Evolutionary conservation across 495 filamentous ascomycete species (phyloP).

Genomic region (Penicillium dipodomyicola): DNA sequence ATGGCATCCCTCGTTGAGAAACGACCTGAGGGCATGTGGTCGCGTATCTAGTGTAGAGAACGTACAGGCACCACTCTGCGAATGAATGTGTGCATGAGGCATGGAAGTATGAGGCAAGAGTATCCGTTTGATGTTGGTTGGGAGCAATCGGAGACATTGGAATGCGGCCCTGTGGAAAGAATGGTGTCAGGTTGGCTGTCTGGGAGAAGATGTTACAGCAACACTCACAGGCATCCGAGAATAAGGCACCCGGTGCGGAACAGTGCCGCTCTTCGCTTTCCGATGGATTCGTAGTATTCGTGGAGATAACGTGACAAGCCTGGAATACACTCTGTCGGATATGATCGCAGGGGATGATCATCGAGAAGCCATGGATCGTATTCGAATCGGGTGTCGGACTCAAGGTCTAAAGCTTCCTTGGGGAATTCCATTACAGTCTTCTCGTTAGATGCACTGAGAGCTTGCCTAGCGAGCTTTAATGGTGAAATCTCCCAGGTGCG

Average conservation of each 20-base stretch:
- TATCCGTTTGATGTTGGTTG: not conserved
- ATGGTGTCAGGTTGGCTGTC: not conserved
- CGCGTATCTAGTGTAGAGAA: constrained; percentile 23
- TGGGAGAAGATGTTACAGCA: not conserved
- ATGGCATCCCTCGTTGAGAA: constrained; percentile 21
- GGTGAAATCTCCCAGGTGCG: not conserved
- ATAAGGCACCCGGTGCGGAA: constrained; percentile 29
- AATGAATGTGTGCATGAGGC: not conserved
- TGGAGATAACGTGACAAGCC: constrained; percentile 21
- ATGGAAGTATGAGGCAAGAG: constrained; percentile 2
- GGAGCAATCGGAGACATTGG: constrained; percentile 17
- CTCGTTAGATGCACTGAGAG: not conserved
- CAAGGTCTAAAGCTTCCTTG: constrained; percentile 14
- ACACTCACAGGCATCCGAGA: constrained; percentile 36
- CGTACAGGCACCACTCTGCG: constrained; percentile 19
- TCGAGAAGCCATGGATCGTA: constrained; percentile 37
- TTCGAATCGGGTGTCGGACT: constrained; percentile 25
- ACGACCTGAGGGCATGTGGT: constrained; percentile 20
- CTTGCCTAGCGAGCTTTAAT: not conserved
- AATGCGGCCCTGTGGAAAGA: constrained; percentile 17
- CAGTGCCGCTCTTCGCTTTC: constrained; percentile 26
- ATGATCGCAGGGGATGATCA: constrained; percentile 42
- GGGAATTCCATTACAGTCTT: not conserved
- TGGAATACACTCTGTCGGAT: constrained; percentile 39
- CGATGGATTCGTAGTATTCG: constrained; percentile 7